phyloP scores from a whole-genome alignment of 305 asterid species.

The Solanum chacoense region DNA sequence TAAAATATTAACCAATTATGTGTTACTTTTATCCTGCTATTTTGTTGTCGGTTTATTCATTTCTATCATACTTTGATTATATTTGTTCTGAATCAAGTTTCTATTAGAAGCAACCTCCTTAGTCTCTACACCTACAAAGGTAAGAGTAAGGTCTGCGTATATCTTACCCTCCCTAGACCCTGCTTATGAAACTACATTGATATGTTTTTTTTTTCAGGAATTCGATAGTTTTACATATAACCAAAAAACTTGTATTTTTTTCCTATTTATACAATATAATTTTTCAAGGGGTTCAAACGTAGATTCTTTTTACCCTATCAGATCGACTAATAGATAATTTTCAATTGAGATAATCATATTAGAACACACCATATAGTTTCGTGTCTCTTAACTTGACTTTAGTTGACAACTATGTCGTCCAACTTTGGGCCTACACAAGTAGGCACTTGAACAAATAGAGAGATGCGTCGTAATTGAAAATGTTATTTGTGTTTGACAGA shows the following conservation, averaged over 20 bases:
- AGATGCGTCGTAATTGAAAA: no score
- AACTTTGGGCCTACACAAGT: no score
- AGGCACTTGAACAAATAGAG: no score
- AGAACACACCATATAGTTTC: not conserved
- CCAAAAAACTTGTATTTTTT: not conserved
- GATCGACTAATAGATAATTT: not conserved
- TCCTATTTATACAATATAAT: not conserved
- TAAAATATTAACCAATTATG: not conserved
- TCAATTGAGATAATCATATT: not conserved
- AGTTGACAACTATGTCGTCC: accelerated
- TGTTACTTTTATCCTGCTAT: not conserved
- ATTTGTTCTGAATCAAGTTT: not conserved
- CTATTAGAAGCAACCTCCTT: not conserved
- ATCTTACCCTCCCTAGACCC: accelerated
- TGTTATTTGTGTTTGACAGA: conserved; percentile 21
- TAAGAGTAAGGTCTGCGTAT: not conserved
- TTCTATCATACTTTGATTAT: not conserved
- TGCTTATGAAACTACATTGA: not conserved
- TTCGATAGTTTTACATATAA: not conserved
- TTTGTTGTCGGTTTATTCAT: accelerated
- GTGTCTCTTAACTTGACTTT: not conserved
- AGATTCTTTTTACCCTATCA: not conserved
- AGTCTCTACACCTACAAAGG: not conserved
- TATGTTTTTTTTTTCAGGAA: not conserved
- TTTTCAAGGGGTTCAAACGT: not conserved